Evolutionary conservation across 1,139 yeast species (phyloP), one percentile per base, ranked within the genome.

Genomic region (Entelexis sorbosivorans): DNA sequence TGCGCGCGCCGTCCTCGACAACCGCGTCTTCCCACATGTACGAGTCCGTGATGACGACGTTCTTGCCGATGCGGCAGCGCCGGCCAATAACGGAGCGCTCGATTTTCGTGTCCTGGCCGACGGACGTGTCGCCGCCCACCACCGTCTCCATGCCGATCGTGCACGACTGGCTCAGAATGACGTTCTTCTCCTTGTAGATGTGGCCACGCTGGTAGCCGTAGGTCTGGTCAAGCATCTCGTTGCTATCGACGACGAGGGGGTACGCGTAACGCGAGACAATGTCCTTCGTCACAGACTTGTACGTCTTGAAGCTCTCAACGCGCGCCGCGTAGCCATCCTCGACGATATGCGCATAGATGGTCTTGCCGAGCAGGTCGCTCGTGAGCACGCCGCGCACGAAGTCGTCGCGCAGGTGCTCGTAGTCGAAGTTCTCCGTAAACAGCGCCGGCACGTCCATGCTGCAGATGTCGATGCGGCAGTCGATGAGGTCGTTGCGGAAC

Each of bases 391-490:
- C 97, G 60, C 79, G 82, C 31, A 91, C 84, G 64, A 91, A 91
- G 68, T 91, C 98, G 43, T 76, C 73, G 67, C 99, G 77, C 58
- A 91, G 73, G 53, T 78, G 72, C 65, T 89, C 96, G 66, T 89
- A 91, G 69, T 91, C 99, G 62, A 91, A 91, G 66, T 91, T 89
- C 63, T 91, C 99, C 60, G 87, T 95, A 69, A 89, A 91, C 55
- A 91, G 80, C 26, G 94, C 94, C 1, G 97, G 97, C 29, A 93
- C 96, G 60, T 83, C 89, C 1, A 95, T 89, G 8, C 96, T 75
- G 67, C 99, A 91, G 55, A 91, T 87, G 69, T 91, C 98, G 54
- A 91, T 87, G 64, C 85, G 93, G 66, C 98, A 91, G 69, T 91
- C 99, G 57, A 93, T 88, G 59, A 91, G 75, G 67, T 91, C 97